Conservation (phyloP, 768 basidiomycete species). For the Boletus sensibilis region DNA sequence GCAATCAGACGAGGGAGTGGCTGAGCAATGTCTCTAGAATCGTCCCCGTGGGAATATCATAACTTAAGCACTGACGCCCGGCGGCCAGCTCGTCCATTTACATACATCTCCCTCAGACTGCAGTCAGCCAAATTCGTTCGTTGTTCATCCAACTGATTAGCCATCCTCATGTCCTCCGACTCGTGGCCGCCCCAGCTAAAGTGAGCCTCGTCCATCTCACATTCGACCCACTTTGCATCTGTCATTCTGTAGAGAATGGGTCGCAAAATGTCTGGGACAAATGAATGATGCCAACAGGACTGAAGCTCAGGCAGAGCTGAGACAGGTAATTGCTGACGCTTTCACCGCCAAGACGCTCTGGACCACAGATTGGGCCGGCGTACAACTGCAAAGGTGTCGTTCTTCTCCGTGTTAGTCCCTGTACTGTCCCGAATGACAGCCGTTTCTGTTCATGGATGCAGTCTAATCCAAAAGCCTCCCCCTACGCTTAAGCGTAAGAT, state of each 20-base stretch:
- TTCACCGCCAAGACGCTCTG: slow-evolving; percentile 81
- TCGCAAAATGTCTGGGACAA: slow-evolving; percentile 87
- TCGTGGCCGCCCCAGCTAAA: slow-evolving; percentile 82
- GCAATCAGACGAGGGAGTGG: background rate
- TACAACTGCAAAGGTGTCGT: slow-evolving; percentile 80
- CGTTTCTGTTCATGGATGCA: slow-evolving; percentile 25
- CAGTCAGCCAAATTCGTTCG: background rate
- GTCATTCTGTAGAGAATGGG: slow-evolving; percentile 75
- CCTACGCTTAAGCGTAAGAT: slow-evolving; percentile 67
- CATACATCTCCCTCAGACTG: slow-evolving; percentile 4
- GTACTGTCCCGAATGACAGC: slow-evolving; percentile 23
- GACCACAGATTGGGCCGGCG: slow-evolving; percentile 91
- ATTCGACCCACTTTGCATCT: slow-evolving; percentile 10
- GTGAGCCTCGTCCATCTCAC: slow-evolving; percentile 38
- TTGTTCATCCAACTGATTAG: slow-evolving; percentile 1
- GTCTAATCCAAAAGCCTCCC: slow-evolving; percentile 59
- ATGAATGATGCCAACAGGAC: slow-evolving; percentile 85
- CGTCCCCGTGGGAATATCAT: slow-evolving; percentile 22
- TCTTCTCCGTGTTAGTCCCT: background rate
- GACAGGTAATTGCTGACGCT: slow-evolving; percentile 94
- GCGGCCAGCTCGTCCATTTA: slow-evolving; percentile 2
- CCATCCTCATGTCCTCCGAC: slow-evolving; percentile 60
- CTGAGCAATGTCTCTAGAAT: background rate
- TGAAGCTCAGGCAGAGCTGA: slow-evolving; percentile 91
- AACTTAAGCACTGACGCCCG: background rate